These are phyloP conservation scores for Naumovozyma dairenensis DNA, from an alignment of 805 yeast species.

Conservation along the genomic window DNA sequence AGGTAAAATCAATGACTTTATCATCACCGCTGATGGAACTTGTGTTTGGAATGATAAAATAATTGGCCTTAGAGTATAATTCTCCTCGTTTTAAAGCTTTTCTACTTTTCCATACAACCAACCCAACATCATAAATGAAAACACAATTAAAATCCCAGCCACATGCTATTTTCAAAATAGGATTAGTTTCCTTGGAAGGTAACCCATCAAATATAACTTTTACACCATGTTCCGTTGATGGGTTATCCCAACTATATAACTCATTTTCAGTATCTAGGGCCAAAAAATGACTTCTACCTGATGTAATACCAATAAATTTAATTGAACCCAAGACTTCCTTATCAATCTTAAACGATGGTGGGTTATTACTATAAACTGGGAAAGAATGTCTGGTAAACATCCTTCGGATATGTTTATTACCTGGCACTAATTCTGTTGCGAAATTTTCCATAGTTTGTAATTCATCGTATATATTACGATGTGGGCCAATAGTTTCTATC, in stretches of 20 bases:
- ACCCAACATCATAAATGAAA: slow-evolving; percentile 39
- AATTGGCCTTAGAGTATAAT: slow-evolving; percentile 31
- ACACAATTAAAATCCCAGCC: slow-evolving; percentile 61
- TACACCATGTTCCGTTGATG: slow-evolving; percentile 35
- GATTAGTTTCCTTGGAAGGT: slow-evolving; percentile 17
- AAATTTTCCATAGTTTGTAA: slow-evolving; percentile 15
- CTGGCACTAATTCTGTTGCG: slow-evolving; percentile 15
- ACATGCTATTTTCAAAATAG: slow-evolving; percentile 41
- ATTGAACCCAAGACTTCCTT: slow-evolving; percentile 15
- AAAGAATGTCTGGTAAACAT: slow-evolving; percentile 23
- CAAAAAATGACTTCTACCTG: slow-evolving; percentile 57
- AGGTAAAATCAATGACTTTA: slow-evolving; percentile 44
- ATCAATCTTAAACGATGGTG: slow-evolving; percentile 8
- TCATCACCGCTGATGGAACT: slow-evolving; percentile 25
- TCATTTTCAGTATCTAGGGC: slow-evolving; percentile 43
- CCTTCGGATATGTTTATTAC: slow-evolving; percentile 21
- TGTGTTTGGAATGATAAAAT: slow-evolving; percentile 35
- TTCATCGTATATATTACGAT: slow-evolving; percentile 21
- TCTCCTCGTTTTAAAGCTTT: slow-evolving; percentile 24
- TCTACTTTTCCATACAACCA: slow-evolving; percentile 47
- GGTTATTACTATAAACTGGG: slow-evolving; percentile 10
- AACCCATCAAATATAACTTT: slow-evolving; percentile 31
- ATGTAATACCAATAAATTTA: slow-evolving; percentile 39
- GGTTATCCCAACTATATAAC: slow-evolving; percentile 56
- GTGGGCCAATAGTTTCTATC: slow-evolving; percentile 12